A percentile compares a stretch with the other conserved stretches of the same genome.
Conservation (phyloP, 306 rosid species). For the Corylus americana region DNA sequence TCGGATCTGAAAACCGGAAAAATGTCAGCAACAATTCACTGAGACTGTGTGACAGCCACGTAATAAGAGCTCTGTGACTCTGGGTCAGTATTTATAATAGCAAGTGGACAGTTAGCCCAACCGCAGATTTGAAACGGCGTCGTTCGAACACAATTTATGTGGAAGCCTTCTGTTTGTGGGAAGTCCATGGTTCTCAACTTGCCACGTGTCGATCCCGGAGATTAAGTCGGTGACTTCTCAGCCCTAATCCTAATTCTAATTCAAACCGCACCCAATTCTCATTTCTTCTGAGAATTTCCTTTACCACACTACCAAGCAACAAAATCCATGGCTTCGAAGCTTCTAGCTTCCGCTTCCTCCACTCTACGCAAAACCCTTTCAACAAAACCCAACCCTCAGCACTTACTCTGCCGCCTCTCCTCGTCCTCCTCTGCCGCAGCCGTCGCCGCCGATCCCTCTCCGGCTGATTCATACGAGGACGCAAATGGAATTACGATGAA, state of each 20-base stretch:
- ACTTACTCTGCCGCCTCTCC: constrained; percentile 19
- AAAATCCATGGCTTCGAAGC: constrained; percentile 55
- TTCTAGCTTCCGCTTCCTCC: constrained; percentile 40
- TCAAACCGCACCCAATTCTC: neutral
- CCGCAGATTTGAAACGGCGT: neutral
- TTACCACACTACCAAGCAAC: constrained; percentile 22
- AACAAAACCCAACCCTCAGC: neutral
- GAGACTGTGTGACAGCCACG: neutral
- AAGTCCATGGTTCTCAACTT: neutral
- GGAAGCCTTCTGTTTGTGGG: too few species aligned
- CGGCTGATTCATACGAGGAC: constrained; percentile 40
- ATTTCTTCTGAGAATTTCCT: neutral
- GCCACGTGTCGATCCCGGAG: constrained; percentile 33
- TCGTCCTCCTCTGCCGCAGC: constrained; percentile 40
- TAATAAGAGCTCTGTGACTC: neutral
- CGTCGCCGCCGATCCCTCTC: constrained; percentile 5
- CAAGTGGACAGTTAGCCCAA: neutral
- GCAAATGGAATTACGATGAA: constrained; percentile 62
- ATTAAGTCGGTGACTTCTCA: constrained; percentile 24
- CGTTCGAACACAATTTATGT: too few species aligned
- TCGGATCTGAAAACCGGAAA: neutral
- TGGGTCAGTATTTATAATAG: neutral
- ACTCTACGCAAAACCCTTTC: constrained; percentile 43
- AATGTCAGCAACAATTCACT: neutral
- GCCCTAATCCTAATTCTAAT: constrained; percentile 9